Conservation (phyloP, 805 yeast genomes). For the Blastobotrys robertii region DNA sequence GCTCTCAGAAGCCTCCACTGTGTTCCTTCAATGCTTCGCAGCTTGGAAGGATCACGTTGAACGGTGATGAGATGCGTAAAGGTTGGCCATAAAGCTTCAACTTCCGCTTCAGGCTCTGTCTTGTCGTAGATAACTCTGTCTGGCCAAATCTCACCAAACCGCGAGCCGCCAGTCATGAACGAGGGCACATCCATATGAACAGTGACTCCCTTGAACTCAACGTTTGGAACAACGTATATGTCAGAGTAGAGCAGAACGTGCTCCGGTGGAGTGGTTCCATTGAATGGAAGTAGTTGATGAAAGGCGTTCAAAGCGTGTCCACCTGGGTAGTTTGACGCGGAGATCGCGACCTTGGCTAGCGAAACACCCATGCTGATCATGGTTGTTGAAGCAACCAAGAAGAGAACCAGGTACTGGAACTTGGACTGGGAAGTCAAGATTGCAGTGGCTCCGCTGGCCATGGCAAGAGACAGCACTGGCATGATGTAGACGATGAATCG, state of each 20-base stretch:
- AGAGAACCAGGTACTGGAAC: slow-evolving; percentile 8
- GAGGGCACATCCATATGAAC: slow-evolving; percentile 73
- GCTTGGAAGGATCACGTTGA: slow-evolving; percentile 12
- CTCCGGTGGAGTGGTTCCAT: no score
- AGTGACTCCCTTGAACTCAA: slow-evolving; percentile 3
- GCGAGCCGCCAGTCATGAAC: slow-evolving; percentile 80
- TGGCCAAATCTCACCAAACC: slow-evolving; percentile 50
- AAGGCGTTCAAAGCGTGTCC: slow-evolving; percentile 57
- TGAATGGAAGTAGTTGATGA: slow-evolving; percentile 31
- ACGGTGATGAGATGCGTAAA: slow-evolving; percentile 46
- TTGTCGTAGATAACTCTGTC: slow-evolving; percentile 51
- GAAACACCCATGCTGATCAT: slow-evolving; percentile 34
- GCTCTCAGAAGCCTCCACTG: slow-evolving; percentile 38
- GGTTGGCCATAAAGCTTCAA: slow-evolving; percentile 35
- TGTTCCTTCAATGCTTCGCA: slow-evolving; percentile 4
- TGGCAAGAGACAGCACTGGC: slow-evolving; percentile 57
- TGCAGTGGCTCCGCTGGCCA: slow-evolving; percentile 48
- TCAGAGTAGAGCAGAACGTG: no score
- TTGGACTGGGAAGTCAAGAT: slow-evolving; percentile 24
- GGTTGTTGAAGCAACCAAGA: slow-evolving; percentile 25
- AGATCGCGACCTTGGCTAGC: slow-evolving; percentile 45
- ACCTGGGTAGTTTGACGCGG: slow-evolving; percentile 81
- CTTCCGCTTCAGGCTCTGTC: slow-evolving; percentile 43
- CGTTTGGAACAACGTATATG: slow-evolving; percentile 17
- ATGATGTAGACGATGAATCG: slow-evolving; percentile 70